Evolutionary conservation across 768 basidiomycete species (phyloP).

Genomic region (Psilocybe tampanensis): DNA sequence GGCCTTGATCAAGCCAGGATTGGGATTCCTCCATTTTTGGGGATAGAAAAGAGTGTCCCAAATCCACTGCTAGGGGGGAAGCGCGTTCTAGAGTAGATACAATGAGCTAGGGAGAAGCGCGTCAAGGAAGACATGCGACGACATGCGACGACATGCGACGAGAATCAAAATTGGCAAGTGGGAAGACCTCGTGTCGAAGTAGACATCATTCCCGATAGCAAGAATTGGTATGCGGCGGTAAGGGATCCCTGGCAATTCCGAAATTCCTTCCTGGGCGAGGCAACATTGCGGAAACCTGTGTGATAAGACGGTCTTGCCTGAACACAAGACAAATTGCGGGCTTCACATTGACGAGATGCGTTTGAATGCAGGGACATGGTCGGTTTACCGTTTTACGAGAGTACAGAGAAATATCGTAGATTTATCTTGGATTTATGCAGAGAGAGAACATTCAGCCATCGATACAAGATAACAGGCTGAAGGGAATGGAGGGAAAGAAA

Average conservation of each 20-base stretch:
- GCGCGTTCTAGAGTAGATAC: constrained; percentile 50
- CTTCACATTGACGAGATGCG: constrained; percentile 47
- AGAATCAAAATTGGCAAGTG: background rate
- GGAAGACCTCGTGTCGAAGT: constrained; percentile 54
- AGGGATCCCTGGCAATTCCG: constrained; percentile 49
- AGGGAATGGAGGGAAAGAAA: constrained; percentile 1
- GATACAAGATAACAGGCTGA: constrained; percentile 45
- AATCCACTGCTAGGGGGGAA: constrained; percentile 53
- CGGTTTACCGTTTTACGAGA: constrained; percentile 53
- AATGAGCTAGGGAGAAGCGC: constrained; percentile 38
- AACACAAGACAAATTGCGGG: background rate
- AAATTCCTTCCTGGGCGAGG: constrained; percentile 63
- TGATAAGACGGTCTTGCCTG: background rate
- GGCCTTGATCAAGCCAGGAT: constrained; percentile 51
- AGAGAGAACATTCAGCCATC: constrained; percentile 31
- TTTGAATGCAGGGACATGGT: constrained; percentile 52
- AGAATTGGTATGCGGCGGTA: constrained; percentile 64
- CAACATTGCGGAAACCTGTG: constrained; percentile 48
- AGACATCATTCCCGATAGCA: constrained; percentile 62
- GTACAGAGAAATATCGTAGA: constrained; percentile 57
- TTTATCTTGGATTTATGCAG: constrained; percentile 17
- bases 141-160: too few relatives aligned
- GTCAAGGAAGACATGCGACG: background rate
- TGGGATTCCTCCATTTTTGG: constrained; percentile 42
- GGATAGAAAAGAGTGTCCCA: constrained; percentile 48